A percentile compares a stretch with the other conserved stretches of the same genome.
These are phyloP conservation scores for Skeletonema costatum DNA, from an alignment of 108 stramenopile genomes.

Conservation along the genomic window DNA sequence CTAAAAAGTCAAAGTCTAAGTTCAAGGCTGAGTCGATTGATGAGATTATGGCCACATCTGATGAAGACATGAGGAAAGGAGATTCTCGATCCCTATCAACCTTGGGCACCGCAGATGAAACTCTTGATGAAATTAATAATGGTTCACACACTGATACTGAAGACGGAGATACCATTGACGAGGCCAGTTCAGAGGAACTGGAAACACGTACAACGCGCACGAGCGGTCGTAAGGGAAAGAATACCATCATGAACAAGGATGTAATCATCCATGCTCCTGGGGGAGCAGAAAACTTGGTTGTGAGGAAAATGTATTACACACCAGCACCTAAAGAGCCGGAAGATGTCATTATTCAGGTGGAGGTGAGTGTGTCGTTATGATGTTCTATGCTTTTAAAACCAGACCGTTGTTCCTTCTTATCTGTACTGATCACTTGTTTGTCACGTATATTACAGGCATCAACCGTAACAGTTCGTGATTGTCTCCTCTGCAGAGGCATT, in stretches of 20 bases:
- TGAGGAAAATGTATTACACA: conserved; percentile 34
- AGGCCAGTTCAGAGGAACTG: not conserved
- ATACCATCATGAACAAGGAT: conserved; percentile 18
- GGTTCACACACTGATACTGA: not conserved
- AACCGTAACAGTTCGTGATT: conserved; percentile 62
- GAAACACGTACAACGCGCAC: not conserved
- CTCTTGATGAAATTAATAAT: not conserved
- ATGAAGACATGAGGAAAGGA: not conserved
- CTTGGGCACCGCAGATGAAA: not conserved
- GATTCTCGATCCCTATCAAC: not conserved
- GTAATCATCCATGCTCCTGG: conserved; percentile 33
- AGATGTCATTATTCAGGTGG: conserved; percentile 52
- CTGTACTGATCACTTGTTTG: not conserved
- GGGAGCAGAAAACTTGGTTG: conserved; percentile 15
- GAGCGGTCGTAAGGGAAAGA: not conserved
- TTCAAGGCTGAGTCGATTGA: not conserved
- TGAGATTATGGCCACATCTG: not conserved
- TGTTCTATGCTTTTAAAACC: not conserved
- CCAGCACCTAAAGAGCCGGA: conserved; percentile 16
- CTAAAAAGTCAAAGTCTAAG: not conserved
- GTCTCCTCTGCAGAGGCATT: conserved; percentile 55
- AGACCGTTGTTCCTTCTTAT: not conserved
- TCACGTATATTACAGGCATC: conserved; percentile 47
- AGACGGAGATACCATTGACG: not conserved
- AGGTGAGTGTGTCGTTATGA: conserved; percentile 21